Percentiles rank a stretch among this genome's conserved stretches.
Conservation (phyloP, 495 filamentous ascomycete genomes). For the Oidiodendron maius region DNA sequence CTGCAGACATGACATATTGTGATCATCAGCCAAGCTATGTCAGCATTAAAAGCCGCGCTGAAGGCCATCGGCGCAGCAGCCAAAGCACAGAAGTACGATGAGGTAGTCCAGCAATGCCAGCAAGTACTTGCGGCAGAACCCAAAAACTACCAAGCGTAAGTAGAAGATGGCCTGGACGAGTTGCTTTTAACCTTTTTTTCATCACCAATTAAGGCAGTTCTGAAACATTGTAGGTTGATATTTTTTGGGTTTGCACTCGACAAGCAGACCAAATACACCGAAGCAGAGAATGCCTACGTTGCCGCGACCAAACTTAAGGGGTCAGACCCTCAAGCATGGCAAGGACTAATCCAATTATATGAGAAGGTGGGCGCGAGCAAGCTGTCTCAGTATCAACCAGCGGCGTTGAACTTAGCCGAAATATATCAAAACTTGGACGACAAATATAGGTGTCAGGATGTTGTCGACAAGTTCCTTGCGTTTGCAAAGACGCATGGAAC, state of each 20-base stretch:
- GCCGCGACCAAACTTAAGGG: conserved; percentile 55
- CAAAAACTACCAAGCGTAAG: conserved; percentile 74
- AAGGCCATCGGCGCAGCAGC: conserved; percentile 79
- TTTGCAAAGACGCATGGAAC: conserved; percentile 67
- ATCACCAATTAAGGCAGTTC: neutral
- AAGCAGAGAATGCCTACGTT: conserved; percentile 71
- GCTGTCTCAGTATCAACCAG: conserved; percentile 67
- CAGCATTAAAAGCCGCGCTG: conserved; percentile 64
- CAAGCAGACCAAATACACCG: conserved; percentile 60
- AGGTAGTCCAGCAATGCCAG: conserved; percentile 61
- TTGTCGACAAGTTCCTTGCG: conserved; percentile 72
- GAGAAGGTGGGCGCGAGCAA: conserved; percentile 65
- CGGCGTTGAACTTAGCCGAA: conserved; percentile 63
- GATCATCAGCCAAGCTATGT: conserved; percentile 27
- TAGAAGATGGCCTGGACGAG: neutral
- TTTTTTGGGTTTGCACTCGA: conserved; percentile 79
- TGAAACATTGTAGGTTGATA: conserved; percentile 49
- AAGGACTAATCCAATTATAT: conserved; percentile 82
- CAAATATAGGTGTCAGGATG: conserved; percentile 63
- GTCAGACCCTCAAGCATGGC: conserved; percentile 66
- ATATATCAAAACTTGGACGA: conserved; percentile 66
- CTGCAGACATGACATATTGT: neutral
- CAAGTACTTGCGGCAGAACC: conserved; percentile 63
- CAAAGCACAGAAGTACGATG: conserved; percentile 72
- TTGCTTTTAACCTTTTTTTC: too few relatives aligned